Conservation (phyloP, 306 rosid species). For the Vicia sativa region DNA sequence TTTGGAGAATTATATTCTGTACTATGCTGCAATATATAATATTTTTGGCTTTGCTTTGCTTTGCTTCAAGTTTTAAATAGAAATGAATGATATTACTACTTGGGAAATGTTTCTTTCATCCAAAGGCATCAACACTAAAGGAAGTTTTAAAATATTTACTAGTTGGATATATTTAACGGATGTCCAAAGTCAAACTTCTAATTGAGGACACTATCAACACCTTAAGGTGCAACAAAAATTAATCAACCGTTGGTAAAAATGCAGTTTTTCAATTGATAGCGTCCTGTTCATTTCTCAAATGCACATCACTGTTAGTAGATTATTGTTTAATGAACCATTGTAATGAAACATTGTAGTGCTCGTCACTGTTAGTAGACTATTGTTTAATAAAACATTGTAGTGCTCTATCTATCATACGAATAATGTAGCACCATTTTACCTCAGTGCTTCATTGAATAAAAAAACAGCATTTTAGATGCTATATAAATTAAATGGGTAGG, state of each 20-base stretch:
- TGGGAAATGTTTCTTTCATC: not conserved
- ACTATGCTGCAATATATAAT: not conserved
- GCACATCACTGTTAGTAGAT: not conserved
- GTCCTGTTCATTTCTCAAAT: not conserved
- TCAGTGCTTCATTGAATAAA: not conserved
- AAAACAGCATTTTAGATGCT: not conserved
- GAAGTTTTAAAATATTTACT: no score
- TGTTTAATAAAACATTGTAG: no score
- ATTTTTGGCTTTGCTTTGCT: no score
- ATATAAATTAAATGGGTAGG: slow-evolving; percentile 38
- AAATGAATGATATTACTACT: slow-evolving; percentile 20
- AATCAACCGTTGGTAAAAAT: no score
- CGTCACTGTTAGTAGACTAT: no score
- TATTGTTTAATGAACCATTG: not conserved
- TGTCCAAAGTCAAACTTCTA: no score
- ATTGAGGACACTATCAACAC: no score
- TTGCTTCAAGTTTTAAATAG: not conserved
- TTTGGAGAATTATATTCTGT: not conserved
- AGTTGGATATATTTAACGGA: no score
- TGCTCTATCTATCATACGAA: slow-evolving; percentile 1
- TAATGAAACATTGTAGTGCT: no score
- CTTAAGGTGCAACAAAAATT: no score
- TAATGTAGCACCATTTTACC: no score
- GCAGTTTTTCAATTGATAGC: no score
- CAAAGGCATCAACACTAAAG: not conserved